phyloP scores from a whole-genome alignment of 202 grass and related monocot species.

The Schoenoplectus triqueter region DNA sequence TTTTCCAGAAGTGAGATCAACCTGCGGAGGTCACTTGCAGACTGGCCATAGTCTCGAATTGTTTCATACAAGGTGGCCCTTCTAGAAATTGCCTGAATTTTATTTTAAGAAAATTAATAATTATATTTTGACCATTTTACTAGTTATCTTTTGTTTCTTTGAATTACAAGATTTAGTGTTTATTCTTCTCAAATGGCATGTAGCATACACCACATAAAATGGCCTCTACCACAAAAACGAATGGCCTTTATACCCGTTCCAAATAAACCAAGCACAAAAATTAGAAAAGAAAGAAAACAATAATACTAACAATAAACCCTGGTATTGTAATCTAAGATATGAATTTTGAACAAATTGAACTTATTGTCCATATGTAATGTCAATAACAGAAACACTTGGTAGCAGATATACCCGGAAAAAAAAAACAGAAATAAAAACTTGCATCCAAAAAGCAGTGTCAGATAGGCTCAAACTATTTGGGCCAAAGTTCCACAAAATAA shows the following conservation, averaged over 20 bases:
- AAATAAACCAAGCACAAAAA: neutral
- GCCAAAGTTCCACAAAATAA: neutral
- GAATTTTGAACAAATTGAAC: neutral
- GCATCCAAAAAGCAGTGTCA: neutral
- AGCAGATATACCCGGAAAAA: constrained; percentile 28
- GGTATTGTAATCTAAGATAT: constrained; percentile 1
- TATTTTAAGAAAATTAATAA: constrained; percentile 27
- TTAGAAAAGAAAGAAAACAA: neutral
- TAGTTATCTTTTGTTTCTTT: constrained; percentile 9
- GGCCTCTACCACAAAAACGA: neutral
- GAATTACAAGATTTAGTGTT: neutral
- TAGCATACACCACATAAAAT: neutral
- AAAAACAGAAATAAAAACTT: constrained; percentile 3
- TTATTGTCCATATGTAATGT: neutral
- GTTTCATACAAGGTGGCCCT: constrained; percentile 90
- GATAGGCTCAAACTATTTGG: neutral
- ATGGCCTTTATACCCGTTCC: neutral
- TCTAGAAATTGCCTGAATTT: constrained; percentile 91
- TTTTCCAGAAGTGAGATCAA: constrained; percentile 75
- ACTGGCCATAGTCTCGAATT: constrained; percentile 86
- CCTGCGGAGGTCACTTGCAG: constrained; percentile 73
- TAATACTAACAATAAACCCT: neutral
- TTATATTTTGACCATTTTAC: constrained; percentile 12
- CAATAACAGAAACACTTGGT: constrained; percentile 11
- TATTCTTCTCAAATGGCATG: neutral